Conservation (phyloP, 2,329 filamentous ascomycete genomes). For the Pyrenochaeta sp. region DNA sequence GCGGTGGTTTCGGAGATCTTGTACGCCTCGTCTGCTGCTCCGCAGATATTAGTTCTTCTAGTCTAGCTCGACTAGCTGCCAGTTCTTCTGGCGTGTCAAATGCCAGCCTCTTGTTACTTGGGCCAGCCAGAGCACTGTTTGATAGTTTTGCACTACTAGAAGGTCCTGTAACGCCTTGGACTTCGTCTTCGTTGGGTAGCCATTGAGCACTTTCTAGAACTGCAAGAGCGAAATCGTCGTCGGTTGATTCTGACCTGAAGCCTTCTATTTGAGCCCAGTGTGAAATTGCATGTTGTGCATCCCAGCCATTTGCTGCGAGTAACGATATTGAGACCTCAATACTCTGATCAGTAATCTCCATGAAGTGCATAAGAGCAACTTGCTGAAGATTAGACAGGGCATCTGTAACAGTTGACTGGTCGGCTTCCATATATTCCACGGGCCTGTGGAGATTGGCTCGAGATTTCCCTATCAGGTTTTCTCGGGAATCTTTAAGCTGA, state of each 20-base stretch:
- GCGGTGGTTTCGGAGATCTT: background rate
- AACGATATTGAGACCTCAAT: background rate
- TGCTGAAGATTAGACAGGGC: background rate
- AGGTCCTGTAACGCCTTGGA: background rate
- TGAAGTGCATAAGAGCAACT: background rate
- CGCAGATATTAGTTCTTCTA: background rate
- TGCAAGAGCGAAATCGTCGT: background rate
- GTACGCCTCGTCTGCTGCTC: background rate
- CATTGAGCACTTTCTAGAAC: background rate
- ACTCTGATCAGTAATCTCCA: background rate
- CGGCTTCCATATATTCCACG: background rate
- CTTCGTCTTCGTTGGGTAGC: background rate
- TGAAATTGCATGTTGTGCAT: no score
- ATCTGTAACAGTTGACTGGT: background rate
- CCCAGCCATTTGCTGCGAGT: background rate
- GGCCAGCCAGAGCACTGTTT: background rate
- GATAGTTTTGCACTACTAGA: background rate
- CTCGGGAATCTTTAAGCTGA: background rate
- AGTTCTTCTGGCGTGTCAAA: constrained; percentile 1
- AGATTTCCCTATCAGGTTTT: background rate
- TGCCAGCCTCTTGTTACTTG: background rate
- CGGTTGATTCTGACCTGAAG: no score
- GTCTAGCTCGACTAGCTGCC: background rate
- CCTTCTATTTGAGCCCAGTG: background rate
- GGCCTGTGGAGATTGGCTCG: background rate